These are phyloP conservation scores for Paracorniculantispora psalliotae DNA, from an alignment of 2,329 filamentous ascomycete genomes.

Conservation along the genomic window DNA sequence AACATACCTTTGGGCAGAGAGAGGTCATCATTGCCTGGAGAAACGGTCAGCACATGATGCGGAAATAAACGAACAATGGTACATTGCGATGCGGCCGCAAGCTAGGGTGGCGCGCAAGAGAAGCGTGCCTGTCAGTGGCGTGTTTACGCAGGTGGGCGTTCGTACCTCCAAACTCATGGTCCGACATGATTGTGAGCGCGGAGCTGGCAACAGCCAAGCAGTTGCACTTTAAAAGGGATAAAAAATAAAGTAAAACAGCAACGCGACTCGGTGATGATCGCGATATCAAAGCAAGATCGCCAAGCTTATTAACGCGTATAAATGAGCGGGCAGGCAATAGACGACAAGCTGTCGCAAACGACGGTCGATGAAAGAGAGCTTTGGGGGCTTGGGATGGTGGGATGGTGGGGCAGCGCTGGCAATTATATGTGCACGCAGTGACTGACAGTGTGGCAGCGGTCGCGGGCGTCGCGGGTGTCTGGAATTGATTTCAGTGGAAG, in stretches of 20 bases:
- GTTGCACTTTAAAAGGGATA: background rate
- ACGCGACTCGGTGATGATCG: background rate
- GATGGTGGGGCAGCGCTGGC: slow-evolving; percentile 10
- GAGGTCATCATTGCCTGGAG: slow-evolving; percentile 56
- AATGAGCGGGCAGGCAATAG: background rate
- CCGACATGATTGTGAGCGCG: slow-evolving; percentile 47
- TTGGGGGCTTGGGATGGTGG: slow-evolving; percentile 7
- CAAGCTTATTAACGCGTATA: background rate
- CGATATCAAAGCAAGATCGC: background rate
- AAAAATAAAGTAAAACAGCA: background rate
- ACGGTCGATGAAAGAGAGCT: background rate
- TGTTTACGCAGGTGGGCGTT: slow-evolving; percentile 16
- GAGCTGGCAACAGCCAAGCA: background rate
- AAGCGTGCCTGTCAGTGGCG: background rate
- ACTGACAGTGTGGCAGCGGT: too few relatives aligned
- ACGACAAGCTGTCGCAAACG: background rate
- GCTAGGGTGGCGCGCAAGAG: background rate
- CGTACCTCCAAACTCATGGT: slow-evolving; percentile 62
- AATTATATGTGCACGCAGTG: too few relatives aligned
- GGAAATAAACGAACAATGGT: slow-evolving; percentile 21
- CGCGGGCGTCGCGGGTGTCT: background rate
- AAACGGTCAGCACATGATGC: slow-evolving; percentile 21
- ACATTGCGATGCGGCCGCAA: slow-evolving; percentile 8
- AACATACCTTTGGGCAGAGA: slow-evolving; percentile 58
- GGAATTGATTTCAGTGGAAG: background rate